These are phyloP conservation scores for Schwanniomyces sp. DNA, from an alignment of 805 yeast species.

Conservation along the genomic window DNA sequence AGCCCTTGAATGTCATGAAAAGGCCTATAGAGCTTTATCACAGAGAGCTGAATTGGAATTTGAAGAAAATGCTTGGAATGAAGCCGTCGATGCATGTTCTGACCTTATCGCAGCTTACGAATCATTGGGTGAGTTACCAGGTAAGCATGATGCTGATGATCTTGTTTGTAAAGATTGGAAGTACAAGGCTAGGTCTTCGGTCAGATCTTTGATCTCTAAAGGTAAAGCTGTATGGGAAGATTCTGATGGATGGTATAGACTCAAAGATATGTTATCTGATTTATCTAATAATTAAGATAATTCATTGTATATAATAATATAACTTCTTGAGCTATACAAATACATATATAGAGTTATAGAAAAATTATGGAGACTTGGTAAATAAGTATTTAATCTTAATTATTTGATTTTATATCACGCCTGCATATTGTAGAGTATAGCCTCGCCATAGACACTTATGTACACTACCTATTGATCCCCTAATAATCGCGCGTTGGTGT, in stretches of 20 bases:
- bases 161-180: slow-evolving; percentile 92
- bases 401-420: too few species aligned
- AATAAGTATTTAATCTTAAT: too few species aligned
- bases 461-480: not conserved
- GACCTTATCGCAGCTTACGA: slow-evolving; percentile 86
- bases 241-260: slow-evolving; percentile 69
- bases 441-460: not conserved
- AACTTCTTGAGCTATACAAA: not conserved
- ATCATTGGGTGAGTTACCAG: slow-evolving; percentile 81
- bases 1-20: slow-evolving; percentile 81
- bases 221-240: slow-evolving; percentile 82
- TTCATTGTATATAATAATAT: not conserved
- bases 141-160: slow-evolving; percentile 76
- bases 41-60: slow-evolving; percentile 64
- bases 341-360: not conserved
- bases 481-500: not conserved
- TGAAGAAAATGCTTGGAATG: slow-evolving; percentile 67
- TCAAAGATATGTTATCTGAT: slow-evolving; percentile 53
- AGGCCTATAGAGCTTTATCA: slow-evolving; percentile 74
- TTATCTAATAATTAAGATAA: slow-evolving; percentile 12
- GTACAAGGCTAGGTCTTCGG: slow-evolving; percentile 71
- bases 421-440: not conserved
- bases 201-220: slow-evolving; percentile 74
- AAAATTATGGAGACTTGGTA: not conserved
- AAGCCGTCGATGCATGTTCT: slow-evolving; percentile 73